Base-by-base conservation (phyloP, 305 asterid species). In the Fraxinus baroniana region DNA sequence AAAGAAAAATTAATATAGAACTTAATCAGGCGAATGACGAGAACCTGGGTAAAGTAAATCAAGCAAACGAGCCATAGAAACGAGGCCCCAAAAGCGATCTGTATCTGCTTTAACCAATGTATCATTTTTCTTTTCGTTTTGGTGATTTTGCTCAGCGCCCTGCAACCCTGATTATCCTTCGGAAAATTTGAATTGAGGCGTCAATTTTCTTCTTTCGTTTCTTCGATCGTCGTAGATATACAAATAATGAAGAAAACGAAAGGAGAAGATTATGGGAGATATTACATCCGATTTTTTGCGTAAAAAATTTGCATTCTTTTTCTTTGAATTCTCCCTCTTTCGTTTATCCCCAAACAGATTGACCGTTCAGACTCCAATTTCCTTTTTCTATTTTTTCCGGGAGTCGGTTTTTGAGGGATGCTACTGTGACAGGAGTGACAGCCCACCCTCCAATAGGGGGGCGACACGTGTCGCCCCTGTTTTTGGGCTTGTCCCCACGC, bases 11-110 rank as follows among this genome's bases (percentile, higher is more conserved):
- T 44, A 44, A 12, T 10, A 44, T 10, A 26, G 57, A 41, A 2
- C 60, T 2, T 5, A n/a, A 84, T 37, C 3, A 2, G n/a, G 74
- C n/a, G 52, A 66, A 35, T n/a, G 20, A 30, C 77, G 18, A 39
- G 78, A 84, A 94, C 98, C 98, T 95, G 98, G 76, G 98, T 95
- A 91, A 91, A 95, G 89, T 95, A 95, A 89, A 93, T 93, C 87
- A 93, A 86, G 89, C 97, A 93, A 84, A 93, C 97, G 70, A 95
- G 94, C 98, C 98, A 95, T 32, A 95, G 78, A 85, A 95, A 95
- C 1, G 98, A 89, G 24, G 91, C 91, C 73, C 98, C 98, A 86
- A 95, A 95, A 79, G 95, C 90, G 90, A 87, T 83, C 88, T 89
- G 89, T 18, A 95, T 87, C 86, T 90, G 92, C 83, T 91, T 93